Evolutionary conservation across 1,284 basidiomycete species (phyloP).

Genomic region (Mycosarcoma maydis): DNA sequence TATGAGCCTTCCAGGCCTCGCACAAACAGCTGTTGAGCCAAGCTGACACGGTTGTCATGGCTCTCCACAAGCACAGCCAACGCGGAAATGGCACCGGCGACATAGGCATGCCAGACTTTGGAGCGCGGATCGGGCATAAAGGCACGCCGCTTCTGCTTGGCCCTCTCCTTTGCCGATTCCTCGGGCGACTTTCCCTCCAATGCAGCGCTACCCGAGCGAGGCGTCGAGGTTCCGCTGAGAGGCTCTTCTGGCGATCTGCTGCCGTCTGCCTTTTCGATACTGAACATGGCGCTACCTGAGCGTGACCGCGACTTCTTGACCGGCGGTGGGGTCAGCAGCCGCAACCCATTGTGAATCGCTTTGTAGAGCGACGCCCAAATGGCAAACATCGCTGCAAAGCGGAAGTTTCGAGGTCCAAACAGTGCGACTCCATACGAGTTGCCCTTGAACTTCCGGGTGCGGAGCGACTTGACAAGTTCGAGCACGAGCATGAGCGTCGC

Average conservation of each 20-base stretch:
- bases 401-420: conserved; percentile 54
- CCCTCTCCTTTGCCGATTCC: conserved; percentile 46
- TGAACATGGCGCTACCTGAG: conserved; percentile 4
- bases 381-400: conserved; percentile 61
- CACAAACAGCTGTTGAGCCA: conserved; percentile 91
- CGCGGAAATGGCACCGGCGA: conserved; percentile 83
- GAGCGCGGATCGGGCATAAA: conserved; percentile 62
- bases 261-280: conserved; percentile 15
- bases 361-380: conserved; percentile 65
- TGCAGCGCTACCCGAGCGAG: conserved; percentile 44
- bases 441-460: conserved; percentile 44
- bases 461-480: conserved; percentile 57
- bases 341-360: conserved; percentile 61
- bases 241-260: conserved; percentile 19
- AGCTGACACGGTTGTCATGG: conserved; percentile 74
- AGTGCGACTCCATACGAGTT: conserved; percentile 43
- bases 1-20: conserved; percentile 82
- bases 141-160: conserved; percentile 54
- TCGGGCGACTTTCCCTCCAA: conserved; percentile 50
- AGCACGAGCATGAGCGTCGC: conserved; percentile 57
- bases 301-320: conserved; percentile 21
- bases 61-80: conserved; percentile 86
- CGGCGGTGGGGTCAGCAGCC: conserved; percentile 57
- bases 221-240: conserved; percentile 46
- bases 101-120: conserved; percentile 83